Evolutionary conservation across 2,329 filamentous ascomycete species (phyloP).

Genomic region (Calycina marina): DNA sequence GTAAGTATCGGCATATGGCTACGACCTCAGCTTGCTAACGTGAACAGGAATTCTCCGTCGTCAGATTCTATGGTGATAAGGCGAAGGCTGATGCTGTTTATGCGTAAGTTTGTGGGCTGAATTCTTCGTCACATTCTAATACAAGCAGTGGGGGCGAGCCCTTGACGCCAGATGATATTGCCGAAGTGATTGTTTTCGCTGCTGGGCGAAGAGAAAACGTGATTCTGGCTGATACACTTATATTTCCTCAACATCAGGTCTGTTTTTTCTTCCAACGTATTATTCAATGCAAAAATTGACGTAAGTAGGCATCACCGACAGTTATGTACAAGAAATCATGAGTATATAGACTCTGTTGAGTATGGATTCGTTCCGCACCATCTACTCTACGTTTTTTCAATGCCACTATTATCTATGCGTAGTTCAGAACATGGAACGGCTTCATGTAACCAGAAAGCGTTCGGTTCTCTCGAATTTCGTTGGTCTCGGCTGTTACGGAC

Average conservation of each 20-base stretch:
- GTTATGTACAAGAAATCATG: slow-evolving; percentile 29
- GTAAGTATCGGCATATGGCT: slow-evolving; percentile 34
- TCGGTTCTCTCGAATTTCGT: too few species aligned
- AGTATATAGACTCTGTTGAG: too few species aligned
- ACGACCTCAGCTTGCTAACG: too few species aligned
- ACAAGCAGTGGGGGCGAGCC: slow-evolving; percentile 54
- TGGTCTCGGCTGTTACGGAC: too few species aligned
- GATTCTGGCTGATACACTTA: slow-evolving; percentile 71
- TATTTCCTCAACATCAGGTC: slow-evolving; percentile 86
- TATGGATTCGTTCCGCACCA: too few species aligned
- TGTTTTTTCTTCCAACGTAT: slow-evolving; percentile 17
- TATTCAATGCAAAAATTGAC: slow-evolving; percentile 17
- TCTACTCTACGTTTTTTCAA: too few species aligned
- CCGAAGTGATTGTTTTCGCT: slow-evolving; percentile 77
- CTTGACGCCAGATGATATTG: slow-evolving; percentile 79
- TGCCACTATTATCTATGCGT: slow-evolving; percentile 5
- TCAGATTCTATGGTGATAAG: slow-evolving; percentile 81
- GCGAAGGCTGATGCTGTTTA: slow-evolving; percentile 82
- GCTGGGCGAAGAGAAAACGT: slow-evolving; percentile 79
- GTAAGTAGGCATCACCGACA: slow-evolving; percentile 25
- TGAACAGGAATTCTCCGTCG: slow-evolving; percentile 65
- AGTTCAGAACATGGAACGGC: slow-evolving; percentile 17
- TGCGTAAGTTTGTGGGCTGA: slow-evolving; percentile 36
- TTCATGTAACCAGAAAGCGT: not conserved
- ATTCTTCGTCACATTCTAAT: slow-evolving; percentile 5